These are phyloP conservation scores for Rhodamnia rubescens DNA, from an alignment of 345 rosid species.

Conservation along the genomic window DNA sequence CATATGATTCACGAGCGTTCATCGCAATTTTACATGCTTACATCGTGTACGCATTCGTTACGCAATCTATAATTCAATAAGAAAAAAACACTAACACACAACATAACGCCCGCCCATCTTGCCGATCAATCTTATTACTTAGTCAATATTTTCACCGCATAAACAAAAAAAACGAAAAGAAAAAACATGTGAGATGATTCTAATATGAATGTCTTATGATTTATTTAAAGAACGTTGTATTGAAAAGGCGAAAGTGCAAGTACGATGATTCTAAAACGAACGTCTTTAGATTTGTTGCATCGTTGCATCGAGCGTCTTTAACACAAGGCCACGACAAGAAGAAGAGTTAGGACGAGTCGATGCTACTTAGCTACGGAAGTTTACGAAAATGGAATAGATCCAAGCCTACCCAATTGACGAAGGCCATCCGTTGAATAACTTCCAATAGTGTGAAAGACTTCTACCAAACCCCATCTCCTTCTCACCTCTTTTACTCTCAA, in stretches of 20 bases:
- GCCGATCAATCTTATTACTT: neutral
- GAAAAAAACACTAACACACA: neutral
- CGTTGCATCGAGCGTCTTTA: no score
- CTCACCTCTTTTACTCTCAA: no score
- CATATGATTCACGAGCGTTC: neutral
- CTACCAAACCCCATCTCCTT: no score
- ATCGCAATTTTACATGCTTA: neutral
- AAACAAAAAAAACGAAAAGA: no score
- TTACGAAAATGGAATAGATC: no score
- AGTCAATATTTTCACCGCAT: no score
- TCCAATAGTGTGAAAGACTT: no score
- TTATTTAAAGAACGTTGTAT: neutral
- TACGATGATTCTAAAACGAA: neutral
- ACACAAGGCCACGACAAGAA: no score
- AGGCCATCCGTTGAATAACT: no score
- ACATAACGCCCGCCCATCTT: neutral
- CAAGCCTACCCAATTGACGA: no score
- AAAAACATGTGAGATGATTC: neutral
- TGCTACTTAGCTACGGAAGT: no score
- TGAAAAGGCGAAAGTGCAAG: fast-evolving
- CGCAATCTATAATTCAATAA: neutral
- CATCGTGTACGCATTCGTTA: neutral
- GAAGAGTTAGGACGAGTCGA: no score
- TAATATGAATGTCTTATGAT: neutral
- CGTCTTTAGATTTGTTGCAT: neutral